Evolutionary conservation across 495 filamentous ascomycete species (phyloP).

Genomic region (Friedmanniomyces simplex): DNA sequence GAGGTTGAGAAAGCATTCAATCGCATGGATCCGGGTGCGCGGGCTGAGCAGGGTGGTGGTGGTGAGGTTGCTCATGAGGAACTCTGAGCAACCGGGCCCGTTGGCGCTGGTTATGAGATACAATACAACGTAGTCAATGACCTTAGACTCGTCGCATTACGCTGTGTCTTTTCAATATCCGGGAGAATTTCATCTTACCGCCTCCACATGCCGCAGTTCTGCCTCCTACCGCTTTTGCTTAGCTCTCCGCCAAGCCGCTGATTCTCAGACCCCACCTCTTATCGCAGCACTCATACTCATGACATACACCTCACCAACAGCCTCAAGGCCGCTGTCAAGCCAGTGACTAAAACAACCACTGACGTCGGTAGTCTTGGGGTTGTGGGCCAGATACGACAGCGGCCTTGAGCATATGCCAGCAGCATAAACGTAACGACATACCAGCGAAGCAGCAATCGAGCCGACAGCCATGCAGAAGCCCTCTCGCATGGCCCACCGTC

Average conservation of each 20-base stretch:
- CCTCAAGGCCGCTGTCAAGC: background rate
- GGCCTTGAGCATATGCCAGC: background rate
- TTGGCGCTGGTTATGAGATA: too few relatives aligned
- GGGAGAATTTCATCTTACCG: background rate
- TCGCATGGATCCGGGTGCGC: slow-evolving; percentile 56
- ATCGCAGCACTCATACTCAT: background rate
- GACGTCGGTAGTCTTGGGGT: background rate
- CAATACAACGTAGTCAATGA: too few relatives aligned
- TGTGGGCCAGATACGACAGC: background rate
- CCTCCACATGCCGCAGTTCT: background rate
- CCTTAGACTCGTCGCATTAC: too few relatives aligned
- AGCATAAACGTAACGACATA: background rate
- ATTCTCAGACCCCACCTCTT: slow-evolving; percentile 4
- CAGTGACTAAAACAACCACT: background rate
- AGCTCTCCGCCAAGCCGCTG: background rate
- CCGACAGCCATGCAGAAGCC: background rate
- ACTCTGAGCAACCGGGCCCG: too few relatives aligned
- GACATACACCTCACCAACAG: background rate
- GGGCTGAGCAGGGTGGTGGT: slow-evolving; percentile 33
- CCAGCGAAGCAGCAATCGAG: background rate
- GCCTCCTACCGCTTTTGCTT: background rate
- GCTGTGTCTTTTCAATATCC: background rate
- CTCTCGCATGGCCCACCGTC: background rate
- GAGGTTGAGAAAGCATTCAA: slow-evolving; percentile 69
- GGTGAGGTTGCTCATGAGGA: too few relatives aligned